phyloP scores from a whole-genome alignment of 129 eudicot genomes.

The Flaveria brownii region DNA sequence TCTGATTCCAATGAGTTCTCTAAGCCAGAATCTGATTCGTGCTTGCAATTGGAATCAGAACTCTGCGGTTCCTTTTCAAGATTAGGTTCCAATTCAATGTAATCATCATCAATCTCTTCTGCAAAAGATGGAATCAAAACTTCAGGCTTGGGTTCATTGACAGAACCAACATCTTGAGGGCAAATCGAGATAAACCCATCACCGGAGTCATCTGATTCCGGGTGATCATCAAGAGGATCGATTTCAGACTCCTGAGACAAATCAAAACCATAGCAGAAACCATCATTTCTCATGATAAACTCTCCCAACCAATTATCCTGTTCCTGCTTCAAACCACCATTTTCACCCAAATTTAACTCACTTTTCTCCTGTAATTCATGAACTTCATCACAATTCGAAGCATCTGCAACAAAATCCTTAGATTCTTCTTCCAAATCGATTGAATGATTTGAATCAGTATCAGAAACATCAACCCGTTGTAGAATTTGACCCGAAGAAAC shows the following conservation, averaged over 20 bases:
- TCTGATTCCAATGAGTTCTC: constrained; percentile 24
- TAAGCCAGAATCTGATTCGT: constrained; percentile 38
- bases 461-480: constrained; percentile 7
- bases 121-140: constrained; percentile 7
- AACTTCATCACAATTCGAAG: constrained; percentile 14
- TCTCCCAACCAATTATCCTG: constrained; percentile 37
- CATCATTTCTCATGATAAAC: constrained; percentile 27
- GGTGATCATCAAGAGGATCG: constrained; percentile 12
- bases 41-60: constrained; percentile 23
- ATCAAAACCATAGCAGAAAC: constrained; percentile 34
- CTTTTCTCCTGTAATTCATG: constrained; percentile 20
- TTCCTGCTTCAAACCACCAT: constrained; percentile 18
- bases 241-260: constrained; percentile 23
- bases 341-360: constrained; percentile 15
- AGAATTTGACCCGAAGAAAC: constrained; percentile 19
- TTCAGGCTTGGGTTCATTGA: constrained; percentile 2
- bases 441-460: constrained; percentile 11
- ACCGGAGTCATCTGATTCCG: constrained; percentile 35
- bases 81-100: constrained; percentile 24
- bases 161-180: constrained; percentile 28
- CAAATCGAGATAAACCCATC: constrained; percentile 31
- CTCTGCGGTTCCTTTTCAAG: constrained; percentile 11
- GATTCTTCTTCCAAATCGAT: constrained; percentile 18
- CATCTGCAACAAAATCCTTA: constrained; percentile 23
- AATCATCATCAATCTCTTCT: constrained; percentile 31